Evolutionary conservation across 1,139 yeast species (phyloP).

Genomic region (Hansenula sp.): DNA sequence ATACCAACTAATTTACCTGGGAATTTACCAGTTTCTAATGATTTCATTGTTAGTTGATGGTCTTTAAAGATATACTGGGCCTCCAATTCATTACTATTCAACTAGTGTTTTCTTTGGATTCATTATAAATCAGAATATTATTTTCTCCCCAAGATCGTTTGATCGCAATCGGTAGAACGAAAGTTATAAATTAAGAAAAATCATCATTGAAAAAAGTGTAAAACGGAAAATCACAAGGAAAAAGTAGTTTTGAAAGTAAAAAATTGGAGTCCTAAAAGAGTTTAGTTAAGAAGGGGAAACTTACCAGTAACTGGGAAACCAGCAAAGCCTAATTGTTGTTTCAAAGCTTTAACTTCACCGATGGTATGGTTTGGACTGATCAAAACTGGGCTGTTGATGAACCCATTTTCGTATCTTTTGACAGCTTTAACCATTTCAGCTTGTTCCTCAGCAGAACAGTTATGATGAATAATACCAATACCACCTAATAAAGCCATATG

Average conservation of each 20-base stretch:
- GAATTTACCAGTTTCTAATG: slow-evolving; percentile 72
- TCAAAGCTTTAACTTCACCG: slow-evolving; percentile 73
- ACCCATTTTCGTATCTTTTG: slow-evolving; percentile 95
- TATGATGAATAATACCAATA: slow-evolving; percentile 97
- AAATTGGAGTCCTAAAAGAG: slow-evolving; percentile 1
- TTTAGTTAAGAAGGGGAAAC: too few species aligned
- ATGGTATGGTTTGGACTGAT: slow-evolving; percentile 74
- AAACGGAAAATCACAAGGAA: slow-evolving; percentile 6
- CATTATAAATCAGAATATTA: slow-evolving; percentile 35
- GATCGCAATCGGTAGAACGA: slow-evolving; percentile 99
- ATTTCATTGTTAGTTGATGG: slow-evolving; percentile 19
- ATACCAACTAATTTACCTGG: slow-evolving; percentile 93
- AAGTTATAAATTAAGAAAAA: slow-evolving; percentile 66
- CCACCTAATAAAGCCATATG: slow-evolving; percentile 99
- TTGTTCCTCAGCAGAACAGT: slow-evolving; percentile 94
- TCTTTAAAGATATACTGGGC: too few species aligned
- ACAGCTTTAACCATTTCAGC: slow-evolving; percentile 98
- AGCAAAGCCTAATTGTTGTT: slow-evolving; percentile 79
- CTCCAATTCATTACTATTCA: too few species aligned
- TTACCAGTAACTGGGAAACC: slow-evolving; percentile 99
- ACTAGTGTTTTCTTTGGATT: too few species aligned
- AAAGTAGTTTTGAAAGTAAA: background rate
- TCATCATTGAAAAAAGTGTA: slow-evolving; percentile 50
- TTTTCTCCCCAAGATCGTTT: slow-evolving; percentile 94
- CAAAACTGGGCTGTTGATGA: slow-evolving; percentile 91